phyloP scores from a whole-genome alignment of 352 stramenopile genomes.

The Pythium phragmitis region DNA sequence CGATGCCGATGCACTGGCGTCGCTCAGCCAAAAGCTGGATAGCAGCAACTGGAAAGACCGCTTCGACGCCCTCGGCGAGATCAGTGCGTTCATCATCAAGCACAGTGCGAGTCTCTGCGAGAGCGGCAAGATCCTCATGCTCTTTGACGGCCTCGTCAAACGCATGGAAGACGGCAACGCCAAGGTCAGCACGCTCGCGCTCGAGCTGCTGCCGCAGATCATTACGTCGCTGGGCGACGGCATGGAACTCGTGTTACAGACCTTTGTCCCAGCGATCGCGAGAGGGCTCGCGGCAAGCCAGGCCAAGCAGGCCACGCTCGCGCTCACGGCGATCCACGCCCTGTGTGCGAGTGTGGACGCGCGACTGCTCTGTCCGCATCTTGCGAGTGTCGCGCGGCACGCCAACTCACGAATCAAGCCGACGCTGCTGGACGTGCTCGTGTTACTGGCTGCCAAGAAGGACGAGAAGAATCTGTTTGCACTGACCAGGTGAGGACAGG shows the following conservation, averaged over 20 bases:
- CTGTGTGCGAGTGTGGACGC: constrained; percentile 50
- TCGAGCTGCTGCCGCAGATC: constrained; percentile 58
- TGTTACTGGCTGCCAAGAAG: constrained; percentile 30
- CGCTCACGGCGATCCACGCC: constrained; percentile 39
- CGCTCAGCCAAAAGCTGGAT: constrained; percentile 49
- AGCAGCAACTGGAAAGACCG: constrained; percentile 83
- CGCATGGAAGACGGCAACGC: constrained; percentile 75
- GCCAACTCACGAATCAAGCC: constrained; percentile 65
- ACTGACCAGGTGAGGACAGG: constrained; percentile 34
- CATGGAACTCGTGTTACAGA: constrained; percentile 59
- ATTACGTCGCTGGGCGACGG: constrained; percentile 46
- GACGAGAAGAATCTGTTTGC: constrained; percentile 62
- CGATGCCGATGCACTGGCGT: constrained; percentile 39
- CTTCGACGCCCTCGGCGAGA: constrained; percentile 53
- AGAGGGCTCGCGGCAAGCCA: constrained; percentile 65
- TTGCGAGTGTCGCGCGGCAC: constrained; percentile 43
- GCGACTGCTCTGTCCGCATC: constrained; percentile 53
- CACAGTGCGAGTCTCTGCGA: constrained; percentile 27
- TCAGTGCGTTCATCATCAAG: constrained; percentile 36
- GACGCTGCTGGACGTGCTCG: constrained; percentile 50
- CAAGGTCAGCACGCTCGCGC: constrained; percentile 60
- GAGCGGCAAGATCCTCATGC: constrained; percentile 45
- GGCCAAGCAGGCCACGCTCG: constrained; percentile 42
- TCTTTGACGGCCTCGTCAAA: constrained; percentile 75
- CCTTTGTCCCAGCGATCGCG: constrained; percentile 49